Percentiles rank a stretch among this genome's conserved stretches.
These are phyloP conservation scores for Meyerozyma elateridarum DNA, from an alignment of 1,139 yeast species.

Conservation along the genomic window DNA sequence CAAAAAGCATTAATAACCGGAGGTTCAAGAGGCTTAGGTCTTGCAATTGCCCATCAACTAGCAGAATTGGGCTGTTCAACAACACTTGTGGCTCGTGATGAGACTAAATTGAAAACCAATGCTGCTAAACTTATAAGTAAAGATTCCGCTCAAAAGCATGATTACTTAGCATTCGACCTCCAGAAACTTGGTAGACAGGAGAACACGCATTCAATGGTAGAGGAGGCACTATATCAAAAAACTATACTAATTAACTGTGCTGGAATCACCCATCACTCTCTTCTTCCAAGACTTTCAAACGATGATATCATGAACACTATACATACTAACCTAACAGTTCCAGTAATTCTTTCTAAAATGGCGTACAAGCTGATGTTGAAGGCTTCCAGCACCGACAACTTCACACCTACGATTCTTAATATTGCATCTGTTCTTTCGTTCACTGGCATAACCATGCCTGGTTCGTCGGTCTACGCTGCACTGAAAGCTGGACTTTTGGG, in stretches of 20 bases:
- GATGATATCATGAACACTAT: conserved; percentile 46
- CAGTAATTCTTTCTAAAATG: conserved; percentile 53
- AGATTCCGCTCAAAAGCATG: conserved; percentile 40
- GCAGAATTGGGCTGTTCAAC: conserved; percentile 61
- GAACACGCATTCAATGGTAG: conserved; percentile 10
- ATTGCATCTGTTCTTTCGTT: conserved; percentile 67
- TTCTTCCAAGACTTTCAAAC: conserved; percentile 44
- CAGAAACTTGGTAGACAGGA: conserved; percentile 13
- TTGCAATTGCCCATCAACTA: conserved; percentile 53
- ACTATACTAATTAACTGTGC: conserved; percentile 73
- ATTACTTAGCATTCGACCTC: conserved; percentile 50
- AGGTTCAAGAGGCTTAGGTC: conserved; percentile 82
- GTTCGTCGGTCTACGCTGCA: conserved; percentile 75
- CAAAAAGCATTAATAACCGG: conserved; percentile 70
- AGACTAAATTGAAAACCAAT: conserved; percentile 29
- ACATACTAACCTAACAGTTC: conserved; percentile 59
- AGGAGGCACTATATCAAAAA: conserved; percentile 18
- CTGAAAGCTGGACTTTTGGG: conserved; percentile 75
- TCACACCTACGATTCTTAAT: conserved; percentile 45
- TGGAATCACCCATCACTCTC: conserved; percentile 63
- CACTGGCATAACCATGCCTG: conserved; percentile 39
- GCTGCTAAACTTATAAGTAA: conserved; percentile 17
- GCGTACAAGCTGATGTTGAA: conserved; percentile 47
- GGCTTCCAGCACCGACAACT: conserved; percentile 13
- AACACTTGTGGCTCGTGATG: conserved; percentile 56